These are phyloP conservation scores for Tephrocybe rancida DNA, from an alignment of 768 basidiomycete species.

Conservation along the genomic window DNA sequence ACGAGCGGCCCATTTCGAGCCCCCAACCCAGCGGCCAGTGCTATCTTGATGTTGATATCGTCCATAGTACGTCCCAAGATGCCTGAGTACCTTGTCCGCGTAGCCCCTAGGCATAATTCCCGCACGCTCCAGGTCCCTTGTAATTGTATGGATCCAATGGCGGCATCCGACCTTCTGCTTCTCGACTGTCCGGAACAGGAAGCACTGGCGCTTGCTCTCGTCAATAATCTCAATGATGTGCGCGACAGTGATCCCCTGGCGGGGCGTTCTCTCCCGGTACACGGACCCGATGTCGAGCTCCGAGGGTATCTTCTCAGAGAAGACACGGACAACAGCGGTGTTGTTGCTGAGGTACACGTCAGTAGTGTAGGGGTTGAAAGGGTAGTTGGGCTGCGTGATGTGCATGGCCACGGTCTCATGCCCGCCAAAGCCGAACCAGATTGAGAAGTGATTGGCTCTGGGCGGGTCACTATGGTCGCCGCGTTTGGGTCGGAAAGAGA, in stretches of 20 bases:
- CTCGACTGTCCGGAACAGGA: constrained; percentile 13
- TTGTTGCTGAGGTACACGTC: neutral
- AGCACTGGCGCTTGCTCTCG: constrained; percentile 14
- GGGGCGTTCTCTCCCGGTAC: constrained; percentile 11
- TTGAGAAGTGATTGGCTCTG: constrained; percentile 22
- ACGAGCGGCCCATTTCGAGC: constrained; percentile 1
- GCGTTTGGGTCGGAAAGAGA: constrained; percentile 12
- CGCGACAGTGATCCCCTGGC: constrained; percentile 11
- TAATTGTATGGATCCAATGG: constrained; percentile 16
- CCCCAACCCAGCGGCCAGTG: neutral
- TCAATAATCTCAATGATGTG: constrained; percentile 15
- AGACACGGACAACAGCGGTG: constrained; percentile 5
- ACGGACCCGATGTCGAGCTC: constrained; percentile 17
- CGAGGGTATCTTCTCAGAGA: constrained; percentile 11
- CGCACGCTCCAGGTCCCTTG: constrained; percentile 6
- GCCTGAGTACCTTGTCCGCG: constrained; percentile 1
- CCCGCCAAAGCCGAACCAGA: constrained; percentile 18
- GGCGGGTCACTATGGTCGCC: constrained; percentile 14
- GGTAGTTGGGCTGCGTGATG: constrained; percentile 11
- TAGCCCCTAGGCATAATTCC: constrained; percentile 5
- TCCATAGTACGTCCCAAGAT: constrained; percentile 8
- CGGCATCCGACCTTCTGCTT: constrained; percentile 23
- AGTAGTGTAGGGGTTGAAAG: neutral
- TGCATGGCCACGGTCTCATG: constrained; percentile 15
- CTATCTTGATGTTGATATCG: constrained; percentile 1